Evolutionary conservation across 768 basidiomycete species (phyloP), one percentile per base, ranked within the genome.

Genomic region (Termitomyces sp.): DNA sequence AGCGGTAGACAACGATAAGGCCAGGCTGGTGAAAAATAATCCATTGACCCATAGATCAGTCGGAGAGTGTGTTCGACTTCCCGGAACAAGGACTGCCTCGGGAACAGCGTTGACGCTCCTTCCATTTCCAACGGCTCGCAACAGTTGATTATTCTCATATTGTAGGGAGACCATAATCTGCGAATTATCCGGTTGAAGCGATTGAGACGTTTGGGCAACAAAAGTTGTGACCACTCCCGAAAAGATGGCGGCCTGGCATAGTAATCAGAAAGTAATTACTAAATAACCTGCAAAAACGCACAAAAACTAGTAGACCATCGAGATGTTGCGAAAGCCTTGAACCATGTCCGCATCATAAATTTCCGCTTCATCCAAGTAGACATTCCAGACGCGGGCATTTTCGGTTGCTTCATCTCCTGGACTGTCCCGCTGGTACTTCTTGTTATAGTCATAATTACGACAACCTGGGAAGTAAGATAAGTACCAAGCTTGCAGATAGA

Each of bases 391-490:
- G n/a, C 40, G 52, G 13, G 52, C 52, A 20, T 54, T 54, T 28
- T 41, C 52, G n/a, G 23, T 32, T 6, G 38, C 38, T 54, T 54
- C 52, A 28, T 41, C 52, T n/a, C 52, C 52, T 28, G 4, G 40
- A 4, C 30, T 54, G 16, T 54, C 52, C 12, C 26, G 40, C 18
- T 23, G 30, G 12, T 41, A 54, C 5, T n/a, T 40, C 28, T 41
- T 41, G 9, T 40, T 54, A 40, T 54, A 54, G 12, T 54, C 52
- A n/a, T 54, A 54, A 13, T 54, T 54, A 54, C 52, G 52, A 30
- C 52, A 26, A 30, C 52, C 52, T 54, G 28, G 28, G 4, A 38
- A 4, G 16, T 13, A 30, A 18, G 9, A 8, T 53, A 18, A 41
- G 28, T 1, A 41, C 38, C 28, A n/a, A 14, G 13, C 14, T 9